Conservation (phyloP, 768 basidiomycete genomes). For the Xerocomellus chrysenteron region DNA sequence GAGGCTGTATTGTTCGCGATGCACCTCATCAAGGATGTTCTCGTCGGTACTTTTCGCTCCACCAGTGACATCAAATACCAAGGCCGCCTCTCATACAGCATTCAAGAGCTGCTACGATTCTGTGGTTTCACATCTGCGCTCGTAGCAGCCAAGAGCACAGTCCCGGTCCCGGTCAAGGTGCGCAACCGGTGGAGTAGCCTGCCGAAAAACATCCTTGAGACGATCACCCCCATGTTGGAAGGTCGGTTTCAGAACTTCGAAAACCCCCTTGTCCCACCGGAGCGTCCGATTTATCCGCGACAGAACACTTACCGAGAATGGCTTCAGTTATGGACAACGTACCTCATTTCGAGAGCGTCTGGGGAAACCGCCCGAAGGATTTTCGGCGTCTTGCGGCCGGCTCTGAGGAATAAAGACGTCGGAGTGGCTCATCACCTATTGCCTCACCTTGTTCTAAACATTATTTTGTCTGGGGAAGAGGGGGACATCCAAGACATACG, state of each 20-base stretch:
- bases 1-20: constrained; percentile 80
- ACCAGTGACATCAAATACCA: constrained; percentile 95
- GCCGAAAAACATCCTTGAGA: constrained; percentile 82
- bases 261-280: constrained; percentile 37
- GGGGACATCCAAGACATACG: constrained; percentile 64
- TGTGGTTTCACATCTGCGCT: constrained; percentile 85
- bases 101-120: constrained; percentile 86
- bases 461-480: constrained; percentile 73
- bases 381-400: constrained; percentile 76
- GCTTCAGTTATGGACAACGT: constrained; percentile 86
- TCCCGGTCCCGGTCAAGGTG: constrained; percentile 59
- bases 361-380: constrained; percentile 60
- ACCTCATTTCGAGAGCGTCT: constrained; percentile 69
- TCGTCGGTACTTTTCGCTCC: constrained; percentile 88
- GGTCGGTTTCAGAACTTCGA: constrained; percentile 58
- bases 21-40: constrained; percentile 80
- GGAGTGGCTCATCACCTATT: constrained; percentile 90
- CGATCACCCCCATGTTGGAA: constrained; percentile 79
- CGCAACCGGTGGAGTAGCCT: constrained; percentile 77
- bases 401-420: constrained; percentile 85
- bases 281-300: constrained; percentile 76
- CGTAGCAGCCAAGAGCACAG: constrained; percentile 49
- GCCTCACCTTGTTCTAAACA: constrained; percentile 87
- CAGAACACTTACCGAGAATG: constrained; percentile 91
- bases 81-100: constrained; percentile 81